Evolutionary conservation across 345 rosid genomes (phyloP), one percentile per base, ranked within the genome.

Genomic region (Gossypium raimondii): DNA sequence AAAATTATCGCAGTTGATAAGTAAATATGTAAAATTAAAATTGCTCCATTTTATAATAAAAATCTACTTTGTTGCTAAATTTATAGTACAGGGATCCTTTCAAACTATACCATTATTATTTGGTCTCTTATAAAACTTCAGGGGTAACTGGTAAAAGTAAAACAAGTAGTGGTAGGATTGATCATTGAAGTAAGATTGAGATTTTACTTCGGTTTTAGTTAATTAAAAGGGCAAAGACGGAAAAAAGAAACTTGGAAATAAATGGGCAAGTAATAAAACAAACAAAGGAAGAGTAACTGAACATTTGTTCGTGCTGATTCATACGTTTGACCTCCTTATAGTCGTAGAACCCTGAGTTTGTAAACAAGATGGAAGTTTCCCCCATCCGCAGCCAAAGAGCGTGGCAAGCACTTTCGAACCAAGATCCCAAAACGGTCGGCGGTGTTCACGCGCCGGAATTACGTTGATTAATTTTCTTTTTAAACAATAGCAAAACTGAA

Each of bases 261-360:
- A 43, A n/a, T 8, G 2, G 22, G 48, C 45, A 60, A 53, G 73
- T n/a, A 69, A 76, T 34, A 34, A 34, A 34, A 34, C 38, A 3
- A 83, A 73, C 79, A 78, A 22, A 22, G 51, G 13, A 58, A 60
- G 79, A 75, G 86, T 77, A 81, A 84, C 86, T 65, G 82, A 81
- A 70, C 75, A 64, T 59, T 60, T 81, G 79, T 75, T 67, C 74
- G 34, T 75, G 83, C 82, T 76, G 81, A 76, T 69, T 77, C 81
- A 73, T 69, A 43, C 79, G 22, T 79, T 81, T 86, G 86, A 82
- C 87, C 84, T 75, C 73, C 67, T 20, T 68, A 22, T 64, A 53
- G 77, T 80, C 56, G 64, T 78, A 80, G 38, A 3, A 69, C 79
- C 80, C 72, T 60, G 73, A 67, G 57, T 83, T 83, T 77, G 83